Percentiles rank a stretch among this genome's conserved stretches.
phyloP scores from a whole-genome alignment of 805 yeast genomes.

The Barnettozyma sucrosica region DNA sequence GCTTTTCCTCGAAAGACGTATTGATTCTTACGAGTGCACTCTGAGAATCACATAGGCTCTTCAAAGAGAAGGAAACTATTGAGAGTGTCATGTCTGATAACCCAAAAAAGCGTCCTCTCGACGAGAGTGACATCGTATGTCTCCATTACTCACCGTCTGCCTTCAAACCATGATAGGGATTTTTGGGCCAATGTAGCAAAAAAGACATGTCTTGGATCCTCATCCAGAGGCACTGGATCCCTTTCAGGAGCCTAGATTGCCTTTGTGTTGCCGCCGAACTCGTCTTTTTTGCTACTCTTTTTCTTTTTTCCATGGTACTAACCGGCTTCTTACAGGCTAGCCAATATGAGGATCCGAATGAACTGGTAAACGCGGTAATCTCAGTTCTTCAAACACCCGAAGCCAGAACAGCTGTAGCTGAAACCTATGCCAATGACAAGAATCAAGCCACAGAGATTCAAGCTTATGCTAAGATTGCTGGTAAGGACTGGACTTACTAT shows the following conservation, averaged over 20 bases:
- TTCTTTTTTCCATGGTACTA: background rate
- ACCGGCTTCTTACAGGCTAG: slow-evolving; percentile 2
- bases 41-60: background rate
- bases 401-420: slow-evolving; percentile 70
- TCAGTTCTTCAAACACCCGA: slow-evolving; percentile 65
- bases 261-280: background rate
- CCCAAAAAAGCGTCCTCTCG: slow-evolving; percentile 9
- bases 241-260: background rate
- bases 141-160: background rate
- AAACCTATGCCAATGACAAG: slow-evolving; percentile 65
- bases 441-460: slow-evolving; percentile 70
- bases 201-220: background rate
- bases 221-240: background rate
- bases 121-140: slow-evolving; percentile 10
- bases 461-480: slow-evolving; percentile 96
- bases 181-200: background rate
- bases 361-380: slow-evolving; percentile 69
- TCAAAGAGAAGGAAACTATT: background rate
- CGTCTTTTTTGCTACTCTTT: background rate
- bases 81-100: slow-evolving; percentile 5
- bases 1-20: background rate
- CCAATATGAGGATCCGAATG: slow-evolving; percentile 51
- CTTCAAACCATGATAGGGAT: background rate
- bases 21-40: background rate
- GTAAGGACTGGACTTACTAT: slow-evolving; percentile 88